Evolutionary conservation across 306 rosid genomes (phyloP).

Genomic region (Trifolium repens): DNA sequence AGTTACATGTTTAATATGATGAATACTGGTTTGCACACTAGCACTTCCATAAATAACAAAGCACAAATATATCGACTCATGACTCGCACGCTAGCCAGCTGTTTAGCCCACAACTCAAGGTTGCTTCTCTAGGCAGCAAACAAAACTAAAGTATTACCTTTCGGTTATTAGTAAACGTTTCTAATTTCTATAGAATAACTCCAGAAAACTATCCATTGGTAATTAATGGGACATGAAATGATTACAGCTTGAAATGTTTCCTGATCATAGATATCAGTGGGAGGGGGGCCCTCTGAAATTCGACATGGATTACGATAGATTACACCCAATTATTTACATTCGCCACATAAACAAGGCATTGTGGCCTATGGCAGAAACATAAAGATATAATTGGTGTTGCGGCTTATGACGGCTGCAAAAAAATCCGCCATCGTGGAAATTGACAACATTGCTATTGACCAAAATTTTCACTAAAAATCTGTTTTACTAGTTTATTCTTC

Average conservation of each 20-base stretch:
- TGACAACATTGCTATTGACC: background rate
- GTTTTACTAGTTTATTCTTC: background rate
- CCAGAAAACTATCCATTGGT: background rate
- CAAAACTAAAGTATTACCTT: background rate
- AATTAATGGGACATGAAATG: constrained; percentile 19
- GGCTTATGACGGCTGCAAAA: background rate
- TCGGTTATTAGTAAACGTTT: constrained; percentile 5
- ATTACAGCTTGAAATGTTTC: background rate
- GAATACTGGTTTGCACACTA: background rate
- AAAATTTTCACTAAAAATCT: background rate
- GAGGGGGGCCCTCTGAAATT: background rate
- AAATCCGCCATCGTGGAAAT: background rate
- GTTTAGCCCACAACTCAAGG: constrained; percentile 22
- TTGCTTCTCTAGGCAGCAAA: background rate
- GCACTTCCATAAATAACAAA: constrained; percentile 14
- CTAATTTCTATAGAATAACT: background rate
- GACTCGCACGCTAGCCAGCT: background rate
- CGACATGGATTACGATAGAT: background rate
- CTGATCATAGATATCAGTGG: constrained; percentile 1
- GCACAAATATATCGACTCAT: constrained; percentile 19
- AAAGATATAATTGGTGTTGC: background rate
- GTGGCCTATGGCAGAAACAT: background rate
- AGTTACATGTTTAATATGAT: background rate
- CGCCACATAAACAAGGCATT: background rate
- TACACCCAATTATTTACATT: constrained; percentile 2